Evolutionary conservation across 192 early-diverging fungal species (phyloP).

Genomic region (Backusella tarrabulga): DNA sequence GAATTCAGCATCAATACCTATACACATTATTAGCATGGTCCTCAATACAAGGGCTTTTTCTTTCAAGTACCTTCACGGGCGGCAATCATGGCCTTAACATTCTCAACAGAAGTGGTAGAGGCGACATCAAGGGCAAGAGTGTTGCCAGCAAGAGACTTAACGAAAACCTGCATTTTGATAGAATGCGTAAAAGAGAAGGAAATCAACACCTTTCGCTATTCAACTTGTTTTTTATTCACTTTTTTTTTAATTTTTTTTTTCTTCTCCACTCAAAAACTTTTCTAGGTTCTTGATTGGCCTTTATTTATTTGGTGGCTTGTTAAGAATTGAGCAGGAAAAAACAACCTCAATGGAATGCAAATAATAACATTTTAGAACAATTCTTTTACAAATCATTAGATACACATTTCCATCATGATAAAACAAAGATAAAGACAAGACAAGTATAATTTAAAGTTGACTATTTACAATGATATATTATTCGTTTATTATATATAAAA

Average conservation of each 20-base stretch:
- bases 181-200: slow-evolving; percentile 43
- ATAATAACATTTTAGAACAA: background rate
- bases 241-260: background rate
- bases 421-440: background rate
- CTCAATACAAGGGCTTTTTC: background rate
- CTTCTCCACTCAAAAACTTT: background rate
- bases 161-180: slow-evolving; percentile 56
- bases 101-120: slow-evolving; percentile 42
- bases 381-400: too few species aligned
- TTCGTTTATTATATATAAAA: background rate
- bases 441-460: background rate
- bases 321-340: too few species aligned
- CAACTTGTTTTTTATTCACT: background rate
- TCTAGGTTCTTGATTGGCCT: background rate
- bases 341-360: background rate
- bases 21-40: too few species aligned
- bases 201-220: slow-evolving; percentile 4
- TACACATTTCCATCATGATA: background rate
- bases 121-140: slow-evolving; percentile 60
- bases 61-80: slow-evolving; percentile 42
- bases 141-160: slow-evolving; percentile 61
- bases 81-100: slow-evolving; percentile 56
- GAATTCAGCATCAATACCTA: slow-evolving; percentile 57
- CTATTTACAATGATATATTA: slow-evolving; percentile 9
- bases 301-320: background rate